phyloP scores from a whole-genome alignment of 2,329 filamentous ascomycete species.

The Fusarium stilboides region DNA sequence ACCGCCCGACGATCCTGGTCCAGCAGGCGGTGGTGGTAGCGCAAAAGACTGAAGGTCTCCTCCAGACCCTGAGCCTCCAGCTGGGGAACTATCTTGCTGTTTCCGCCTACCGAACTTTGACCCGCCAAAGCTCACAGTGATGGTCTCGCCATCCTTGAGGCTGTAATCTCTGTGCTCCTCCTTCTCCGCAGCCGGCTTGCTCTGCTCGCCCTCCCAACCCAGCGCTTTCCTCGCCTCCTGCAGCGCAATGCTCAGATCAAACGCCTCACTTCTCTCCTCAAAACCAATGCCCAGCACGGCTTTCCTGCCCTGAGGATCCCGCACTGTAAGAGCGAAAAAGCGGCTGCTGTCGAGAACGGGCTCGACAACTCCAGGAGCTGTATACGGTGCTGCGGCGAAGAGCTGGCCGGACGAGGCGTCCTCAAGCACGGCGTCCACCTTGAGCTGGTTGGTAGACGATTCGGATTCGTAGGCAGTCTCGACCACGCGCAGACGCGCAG shows the following conservation, averaged over 20 bases:
- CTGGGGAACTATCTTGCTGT: constrained; percentile 49
- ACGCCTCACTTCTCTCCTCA: constrained; percentile 87
- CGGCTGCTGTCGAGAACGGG: constrained; percentile 83
- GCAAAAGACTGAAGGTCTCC: constrained; percentile 73
- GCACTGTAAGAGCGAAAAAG: constrained; percentile 88
- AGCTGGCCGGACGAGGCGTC: constrained; percentile 80
- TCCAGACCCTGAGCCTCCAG: constrained; percentile 35
- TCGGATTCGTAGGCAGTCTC: constrained; percentile 74
- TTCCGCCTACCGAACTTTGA: constrained; percentile 67
- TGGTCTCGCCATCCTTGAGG: constrained; percentile 90
- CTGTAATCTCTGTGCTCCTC: constrained; percentile 75
- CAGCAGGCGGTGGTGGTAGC: constrained; percentile 77
- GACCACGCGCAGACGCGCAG: constrained; percentile 82
- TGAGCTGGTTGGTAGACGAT: constrained; percentile 68
- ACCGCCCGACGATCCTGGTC: constrained; percentile 56
- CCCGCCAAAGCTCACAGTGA: constrained; percentile 81
- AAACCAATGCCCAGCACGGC: constrained; percentile 89
- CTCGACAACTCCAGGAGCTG: constrained; percentile 75
- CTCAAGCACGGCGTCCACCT: constrained; percentile 84
- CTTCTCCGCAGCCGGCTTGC: constrained; percentile 57
- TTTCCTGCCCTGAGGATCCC: constrained; percentile 81
- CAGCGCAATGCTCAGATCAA: constrained; percentile 86
- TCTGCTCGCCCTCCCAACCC: constrained; percentile 66
- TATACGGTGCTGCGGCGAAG: constrained; percentile 89
- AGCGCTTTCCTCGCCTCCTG: constrained; percentile 83